phyloP scores from a whole-genome alignment of 192 early-diverging fungal species.

The Backusella circina region DNA sequence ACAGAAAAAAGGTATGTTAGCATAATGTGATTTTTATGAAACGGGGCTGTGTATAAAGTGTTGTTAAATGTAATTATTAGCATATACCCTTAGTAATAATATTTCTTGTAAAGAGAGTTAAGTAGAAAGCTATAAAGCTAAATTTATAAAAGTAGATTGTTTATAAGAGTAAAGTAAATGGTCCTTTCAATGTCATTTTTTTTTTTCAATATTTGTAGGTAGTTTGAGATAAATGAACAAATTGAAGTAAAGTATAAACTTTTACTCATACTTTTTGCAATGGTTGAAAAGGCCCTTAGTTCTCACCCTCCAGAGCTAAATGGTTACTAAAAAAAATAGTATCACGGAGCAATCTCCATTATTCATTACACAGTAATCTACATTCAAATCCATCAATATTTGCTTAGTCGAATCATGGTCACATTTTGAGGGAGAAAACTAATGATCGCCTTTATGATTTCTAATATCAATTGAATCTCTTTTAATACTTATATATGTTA shows the following conservation, averaged over 20 bases:
- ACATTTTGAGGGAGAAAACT: background rate
- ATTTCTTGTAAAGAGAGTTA: background rate
- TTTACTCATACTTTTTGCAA: background rate
- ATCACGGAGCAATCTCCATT: background rate
- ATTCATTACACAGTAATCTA: background rate
- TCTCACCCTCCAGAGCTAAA: background rate
- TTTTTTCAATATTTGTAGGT: background rate
- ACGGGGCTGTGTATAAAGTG: background rate
- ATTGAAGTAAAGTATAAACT: background rate
- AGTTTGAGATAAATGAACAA: background rate
- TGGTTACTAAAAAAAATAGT: background rate
- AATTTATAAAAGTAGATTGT: too few species aligned
- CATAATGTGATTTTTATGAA: background rate
- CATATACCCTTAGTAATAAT: background rate
- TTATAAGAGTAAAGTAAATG: background rate
- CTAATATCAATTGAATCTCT: too few species aligned
- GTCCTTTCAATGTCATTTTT: background rate
- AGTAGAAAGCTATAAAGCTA: background rate
- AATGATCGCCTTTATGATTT: background rate
- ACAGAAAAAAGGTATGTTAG: background rate
- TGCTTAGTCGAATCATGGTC: background rate
- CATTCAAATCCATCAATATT: background rate
- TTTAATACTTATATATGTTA: background rate
- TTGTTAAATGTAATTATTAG: background rate
- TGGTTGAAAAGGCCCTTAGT: background rate